phyloP scores from a whole-genome alignment of 2,329 filamentous ascomycete genomes.

The Paracamarosporium sp. region DNA sequence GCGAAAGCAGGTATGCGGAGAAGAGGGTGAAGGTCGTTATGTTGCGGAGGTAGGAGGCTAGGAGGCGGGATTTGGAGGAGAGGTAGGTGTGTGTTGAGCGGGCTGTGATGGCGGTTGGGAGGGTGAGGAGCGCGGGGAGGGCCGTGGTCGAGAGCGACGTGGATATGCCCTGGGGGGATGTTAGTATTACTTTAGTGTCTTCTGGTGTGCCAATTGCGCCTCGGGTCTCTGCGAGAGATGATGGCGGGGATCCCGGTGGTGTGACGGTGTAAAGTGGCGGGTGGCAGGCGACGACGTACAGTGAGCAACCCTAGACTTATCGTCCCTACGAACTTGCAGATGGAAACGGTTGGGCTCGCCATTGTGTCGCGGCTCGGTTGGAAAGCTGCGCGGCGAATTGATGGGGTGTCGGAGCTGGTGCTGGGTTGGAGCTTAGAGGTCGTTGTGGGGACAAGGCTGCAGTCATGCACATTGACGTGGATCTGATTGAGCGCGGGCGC shows the following conservation, averaged over 20 bases:
- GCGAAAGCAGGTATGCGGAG: constrained; percentile 79
- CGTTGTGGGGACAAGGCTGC: constrained; percentile 12
- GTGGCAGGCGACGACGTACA: constrained; percentile 62
- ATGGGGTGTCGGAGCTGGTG: background rate
- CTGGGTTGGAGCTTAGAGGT: constrained; percentile 2
- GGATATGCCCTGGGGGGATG: constrained; percentile 75
- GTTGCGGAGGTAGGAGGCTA: constrained; percentile 68
- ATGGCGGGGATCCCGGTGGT: constrained; percentile 12
- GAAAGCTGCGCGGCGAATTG: constrained; percentile 2
- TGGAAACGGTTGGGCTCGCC: constrained; percentile 75
- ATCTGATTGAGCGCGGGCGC: constrained; percentile 23
- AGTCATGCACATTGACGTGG: constrained; percentile 26
- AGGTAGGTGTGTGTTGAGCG: constrained; percentile 67
- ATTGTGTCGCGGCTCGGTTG: constrained; percentile 30
- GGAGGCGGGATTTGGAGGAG: constrained; percentile 59
- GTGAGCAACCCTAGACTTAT: constrained; percentile 87
- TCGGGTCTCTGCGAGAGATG: constrained; percentile 1
- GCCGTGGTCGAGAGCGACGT: constrained; percentile 81
- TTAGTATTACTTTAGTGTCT: constrained; percentile 1
- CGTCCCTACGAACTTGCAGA: constrained; percentile 92
- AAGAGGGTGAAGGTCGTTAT: constrained; percentile 75
- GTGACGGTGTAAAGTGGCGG: constrained; percentile 21
- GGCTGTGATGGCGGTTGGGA: constrained; percentile 77
- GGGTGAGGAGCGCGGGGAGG: constrained; percentile 79
- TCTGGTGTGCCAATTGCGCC: background rate